Evolutionary conservation across 2,329 filamentous ascomycete genomes (phyloP).

Genomic region (Aschersonia sp.): DNA sequence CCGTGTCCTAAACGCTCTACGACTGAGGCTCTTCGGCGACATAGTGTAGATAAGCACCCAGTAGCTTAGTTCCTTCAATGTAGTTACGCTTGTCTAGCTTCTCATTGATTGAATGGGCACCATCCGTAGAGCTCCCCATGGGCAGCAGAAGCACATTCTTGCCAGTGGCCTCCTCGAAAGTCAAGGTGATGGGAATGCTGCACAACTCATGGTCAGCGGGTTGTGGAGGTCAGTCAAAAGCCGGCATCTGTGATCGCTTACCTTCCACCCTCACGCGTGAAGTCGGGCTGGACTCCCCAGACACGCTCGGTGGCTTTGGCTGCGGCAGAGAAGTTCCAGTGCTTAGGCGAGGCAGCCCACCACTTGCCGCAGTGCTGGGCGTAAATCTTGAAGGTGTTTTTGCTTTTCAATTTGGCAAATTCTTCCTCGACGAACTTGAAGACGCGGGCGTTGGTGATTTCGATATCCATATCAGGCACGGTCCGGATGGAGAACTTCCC

Average conservation of each 20-base stretch:
- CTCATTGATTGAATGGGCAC: constrained; percentile 96
- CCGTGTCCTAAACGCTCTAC: constrained; percentile 8
- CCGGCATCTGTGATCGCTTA: constrained; percentile 21
- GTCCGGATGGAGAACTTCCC: constrained; percentile 98
- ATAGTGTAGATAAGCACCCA: constrained; percentile 92
- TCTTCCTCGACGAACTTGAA: constrained; percentile 71
- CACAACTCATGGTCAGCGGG: neutral
- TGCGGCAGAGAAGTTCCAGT: constrained; percentile 96
- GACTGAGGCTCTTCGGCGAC: constrained; percentile 71
- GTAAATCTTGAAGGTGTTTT: constrained; percentile 76
- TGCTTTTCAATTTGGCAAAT: constrained; percentile 77
- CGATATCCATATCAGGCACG: constrained; percentile 92
- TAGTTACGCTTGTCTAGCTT: constrained; percentile 96
- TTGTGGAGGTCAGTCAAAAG: neutral
- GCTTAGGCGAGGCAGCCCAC: constrained; percentile 96
- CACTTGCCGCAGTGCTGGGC: constrained; percentile 90
- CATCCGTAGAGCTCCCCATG: constrained; percentile 95
- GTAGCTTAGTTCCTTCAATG: constrained; percentile 91
- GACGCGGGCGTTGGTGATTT: constrained; percentile 74
- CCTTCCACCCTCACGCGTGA: constrained; percentile 91
- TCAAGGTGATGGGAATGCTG: constrained; percentile 91
- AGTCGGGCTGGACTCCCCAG: constrained; percentile 84
- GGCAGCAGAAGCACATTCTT: constrained; percentile 94
- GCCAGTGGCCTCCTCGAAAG: constrained; percentile 91
- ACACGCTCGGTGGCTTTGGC: constrained; percentile 93